phyloP scores from a whole-genome alignment of 140 eudicot species.

The Flaveria floridana region DNA sequence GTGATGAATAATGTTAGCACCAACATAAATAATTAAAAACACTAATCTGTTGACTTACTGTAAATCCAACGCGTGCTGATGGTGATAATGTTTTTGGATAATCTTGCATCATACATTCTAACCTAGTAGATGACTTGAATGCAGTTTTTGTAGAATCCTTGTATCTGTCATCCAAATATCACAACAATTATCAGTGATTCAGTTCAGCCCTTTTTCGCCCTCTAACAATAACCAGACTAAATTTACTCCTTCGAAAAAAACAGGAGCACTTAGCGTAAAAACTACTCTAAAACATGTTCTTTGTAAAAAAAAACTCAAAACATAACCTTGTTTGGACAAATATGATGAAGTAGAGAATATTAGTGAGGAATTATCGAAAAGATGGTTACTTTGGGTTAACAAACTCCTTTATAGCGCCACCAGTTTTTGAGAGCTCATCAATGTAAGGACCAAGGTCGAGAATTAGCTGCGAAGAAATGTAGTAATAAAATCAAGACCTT shows the following conservation, averaged over 20 bases:
- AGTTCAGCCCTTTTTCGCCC: not conserved
- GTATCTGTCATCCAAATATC: slow-evolving; percentile 34
- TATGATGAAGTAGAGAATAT: not conserved
- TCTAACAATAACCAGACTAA: not conserved
- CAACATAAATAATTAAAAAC: not conserved
- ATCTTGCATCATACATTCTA: slow-evolving; percentile 99
- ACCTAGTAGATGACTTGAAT: slow-evolving; percentile 89
- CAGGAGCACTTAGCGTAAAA: not conserved
- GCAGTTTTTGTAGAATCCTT: slow-evolving; percentile 63
- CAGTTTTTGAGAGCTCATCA: slow-evolving; percentile 84
- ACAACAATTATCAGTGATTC: not conserved
- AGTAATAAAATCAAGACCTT: not conserved
- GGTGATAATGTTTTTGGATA: slow-evolving; percentile 91
- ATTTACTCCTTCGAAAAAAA: not conserved
- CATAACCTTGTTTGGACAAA: not conserved
- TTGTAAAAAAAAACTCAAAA: not conserved
- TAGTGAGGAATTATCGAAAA: not conserved
- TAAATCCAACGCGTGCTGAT: slow-evolving; percentile 92
- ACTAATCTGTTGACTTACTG: slow-evolving; percentile 49
- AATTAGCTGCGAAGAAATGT: slow-evolving; percentile 57
- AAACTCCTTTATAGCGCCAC: slow-evolving; percentile 89
- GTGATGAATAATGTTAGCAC: not conserved
- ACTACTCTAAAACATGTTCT: not conserved
- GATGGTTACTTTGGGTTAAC: slow-evolving; percentile 82
- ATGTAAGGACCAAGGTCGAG: slow-evolving; percentile 82